Evolutionary conservation across 1,284 basidiomycete species (phyloP).

Genomic region (Trametes versicolor): DNA sequence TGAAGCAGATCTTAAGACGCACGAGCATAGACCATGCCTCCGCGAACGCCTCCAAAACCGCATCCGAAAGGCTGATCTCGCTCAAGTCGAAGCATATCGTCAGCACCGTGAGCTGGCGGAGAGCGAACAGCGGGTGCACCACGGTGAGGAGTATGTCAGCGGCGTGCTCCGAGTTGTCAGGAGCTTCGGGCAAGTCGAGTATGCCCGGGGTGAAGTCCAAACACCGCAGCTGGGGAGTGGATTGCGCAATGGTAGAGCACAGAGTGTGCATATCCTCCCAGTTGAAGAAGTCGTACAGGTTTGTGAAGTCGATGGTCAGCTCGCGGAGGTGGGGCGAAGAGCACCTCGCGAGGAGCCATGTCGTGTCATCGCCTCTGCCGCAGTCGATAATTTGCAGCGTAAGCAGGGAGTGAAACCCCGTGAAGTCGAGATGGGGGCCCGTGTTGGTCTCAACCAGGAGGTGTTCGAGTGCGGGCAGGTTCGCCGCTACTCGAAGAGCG

Average conservation of each 20-base stretch:
- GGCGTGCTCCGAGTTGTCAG: neutral
- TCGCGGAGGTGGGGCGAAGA: neutral
- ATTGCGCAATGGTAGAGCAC: neutral
- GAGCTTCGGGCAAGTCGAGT: neutral
- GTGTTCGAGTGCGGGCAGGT: neutral
- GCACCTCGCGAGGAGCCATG: neutral
- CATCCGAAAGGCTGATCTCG: neutral
- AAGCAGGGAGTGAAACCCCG: neutral
- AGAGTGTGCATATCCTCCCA: neutral
- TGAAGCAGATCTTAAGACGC: neutral
- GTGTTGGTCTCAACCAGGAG: neutral
- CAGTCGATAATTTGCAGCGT: neutral
- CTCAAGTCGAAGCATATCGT: no score
- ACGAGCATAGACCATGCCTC: neutral
- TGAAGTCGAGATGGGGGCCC: neutral
- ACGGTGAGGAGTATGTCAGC: neutral
- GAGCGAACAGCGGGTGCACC: neutral
- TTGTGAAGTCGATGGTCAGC: neutral
- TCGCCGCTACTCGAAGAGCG: neutral
- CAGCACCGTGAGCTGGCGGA: neutral
- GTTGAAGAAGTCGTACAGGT: neutral
- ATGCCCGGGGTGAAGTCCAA: neutral
- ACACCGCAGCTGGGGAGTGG: neutral
- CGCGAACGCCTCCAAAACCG: neutral
- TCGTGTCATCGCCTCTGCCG: neutral